These are phyloP conservation scores for Choanephora cucurbitarum DNA, from an alignment of 371 early-diverging fungal genomes.

Conservation along the genomic window DNA sequence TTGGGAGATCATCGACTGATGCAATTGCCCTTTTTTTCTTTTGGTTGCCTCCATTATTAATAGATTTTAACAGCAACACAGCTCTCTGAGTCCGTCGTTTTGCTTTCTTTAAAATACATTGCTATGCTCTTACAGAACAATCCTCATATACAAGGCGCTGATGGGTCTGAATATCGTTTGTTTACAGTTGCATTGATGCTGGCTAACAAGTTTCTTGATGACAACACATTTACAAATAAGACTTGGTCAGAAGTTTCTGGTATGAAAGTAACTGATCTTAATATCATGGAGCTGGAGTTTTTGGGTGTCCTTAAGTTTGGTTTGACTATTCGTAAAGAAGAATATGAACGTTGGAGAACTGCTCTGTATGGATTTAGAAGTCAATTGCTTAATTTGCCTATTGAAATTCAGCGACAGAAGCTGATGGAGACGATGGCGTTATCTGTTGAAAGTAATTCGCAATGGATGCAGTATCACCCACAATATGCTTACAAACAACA, in stretches of 20 bases:
- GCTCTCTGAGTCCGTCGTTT: slow-evolving; percentile 63
- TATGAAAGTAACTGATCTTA: slow-evolving; percentile 60
- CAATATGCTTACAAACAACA: slow-evolving; percentile 11
- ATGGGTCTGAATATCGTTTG: slow-evolving; percentile 75
- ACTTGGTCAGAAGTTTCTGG: slow-evolving; percentile 71
- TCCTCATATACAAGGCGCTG: slow-evolving; percentile 63
- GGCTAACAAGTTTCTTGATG: slow-evolving; percentile 70
- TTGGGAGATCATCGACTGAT: too few species aligned
- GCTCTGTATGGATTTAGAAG: slow-evolving; percentile 33
- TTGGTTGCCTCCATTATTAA: too few species aligned
- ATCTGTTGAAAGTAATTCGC: slow-evolving; percentile 6
- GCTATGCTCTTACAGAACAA: slow-evolving; percentile 59
- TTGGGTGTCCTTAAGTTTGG: slow-evolving; percentile 57
- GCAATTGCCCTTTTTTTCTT: too few species aligned
- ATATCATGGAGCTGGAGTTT: slow-evolving; percentile 72
- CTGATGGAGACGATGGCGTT: slow-evolving; percentile 24
- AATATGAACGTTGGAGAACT: slow-evolving; percentile 50
- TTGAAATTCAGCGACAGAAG: slow-evolving; percentile 25
- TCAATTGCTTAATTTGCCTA: slow-evolving; percentile 24
- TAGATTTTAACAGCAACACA: slow-evolving; percentile 60
- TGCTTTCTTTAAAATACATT: slow-evolving; percentile 63
- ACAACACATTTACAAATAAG: slow-evolving; percentile 71
- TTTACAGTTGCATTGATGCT: slow-evolving; percentile 82
- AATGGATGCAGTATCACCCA: slow-evolving; percentile 5
- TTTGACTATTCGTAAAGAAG: slow-evolving; percentile 58